A percentile compares a stretch with the other conserved stretches of the same genome.
These are phyloP conservation scores for Pleurotus ostreatus DNA, from an alignment of 768 basidiomycete species.

Conservation along the genomic window DNA sequence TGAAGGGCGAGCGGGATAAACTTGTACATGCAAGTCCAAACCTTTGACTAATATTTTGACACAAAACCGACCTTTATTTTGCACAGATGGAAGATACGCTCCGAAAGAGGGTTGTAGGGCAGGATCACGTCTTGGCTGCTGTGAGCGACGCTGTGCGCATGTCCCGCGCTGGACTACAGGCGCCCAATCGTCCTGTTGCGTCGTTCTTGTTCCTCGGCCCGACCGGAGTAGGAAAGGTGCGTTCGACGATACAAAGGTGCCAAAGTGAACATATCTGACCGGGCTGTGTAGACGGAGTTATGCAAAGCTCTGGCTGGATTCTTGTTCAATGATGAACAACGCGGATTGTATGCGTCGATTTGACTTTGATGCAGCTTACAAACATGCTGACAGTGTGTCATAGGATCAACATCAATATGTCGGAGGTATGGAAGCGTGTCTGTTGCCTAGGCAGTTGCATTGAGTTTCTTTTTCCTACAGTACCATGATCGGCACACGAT, in stretches of 20 bases:
- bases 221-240: slow-evolving; percentile 81
- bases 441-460: background rate
- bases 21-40: slow-evolving; percentile 68
- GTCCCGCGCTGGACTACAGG: slow-evolving; percentile 86
- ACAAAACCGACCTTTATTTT: background rate
- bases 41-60: too few relatives aligned
- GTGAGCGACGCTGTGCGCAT: slow-evolving; percentile 91
- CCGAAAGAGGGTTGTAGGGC: slow-evolving; percentile 76
- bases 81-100: slow-evolving; percentile 84
- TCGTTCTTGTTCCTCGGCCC: slow-evolving; percentile 91
- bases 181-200: slow-evolving; percentile 85
- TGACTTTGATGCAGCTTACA: background rate
- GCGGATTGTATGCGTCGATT: slow-evolving; percentile 63
- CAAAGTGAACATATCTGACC: background rate
- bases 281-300: slow-evolving; percentile 64
- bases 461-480: slow-evolving; percentile 26
- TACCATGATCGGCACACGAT: slow-evolving; percentile 92
- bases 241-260: slow-evolving; percentile 2
- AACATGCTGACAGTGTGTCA: background rate
- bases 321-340: slow-evolving; percentile 85
- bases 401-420: slow-evolving; percentile 92
- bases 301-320: slow-evolving; percentile 87
- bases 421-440: slow-evolving; percentile 47
- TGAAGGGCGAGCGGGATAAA: slow-evolving; percentile 88
- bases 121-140: slow-evolving; percentile 82